Percentiles rank a stretch among this genome's conserved stretches.
Conservation (phyloP, 352 stramenopile genomes). For the Globisporangium takayamanum region DNA sequence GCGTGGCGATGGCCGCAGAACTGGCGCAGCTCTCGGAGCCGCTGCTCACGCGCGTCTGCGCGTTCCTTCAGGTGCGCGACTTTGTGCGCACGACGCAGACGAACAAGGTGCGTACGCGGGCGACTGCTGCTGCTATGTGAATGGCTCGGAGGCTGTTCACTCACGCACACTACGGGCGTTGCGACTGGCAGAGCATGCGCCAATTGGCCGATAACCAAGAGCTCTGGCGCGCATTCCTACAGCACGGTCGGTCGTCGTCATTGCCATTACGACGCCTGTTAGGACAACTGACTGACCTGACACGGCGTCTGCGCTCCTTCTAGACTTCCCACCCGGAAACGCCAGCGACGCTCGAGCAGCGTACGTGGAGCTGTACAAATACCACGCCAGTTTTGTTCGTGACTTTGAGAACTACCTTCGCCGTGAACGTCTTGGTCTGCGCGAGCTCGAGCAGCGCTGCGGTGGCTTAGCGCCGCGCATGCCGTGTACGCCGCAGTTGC, state of each 20-base stretch:
- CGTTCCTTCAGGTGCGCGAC: conserved; percentile 26
- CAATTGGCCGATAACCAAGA: conserved; percentile 7
- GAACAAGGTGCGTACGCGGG: conserved; percentile 22
- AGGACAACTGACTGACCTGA: not conserved
- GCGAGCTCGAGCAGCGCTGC: too few species aligned
- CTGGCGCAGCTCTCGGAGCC: conserved; percentile 30
- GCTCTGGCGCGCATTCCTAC: conserved; percentile 28
- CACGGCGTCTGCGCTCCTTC: not conserved
- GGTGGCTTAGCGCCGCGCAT: too few species aligned
- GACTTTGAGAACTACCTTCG: not conserved
- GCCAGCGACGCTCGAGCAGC: not conserved
- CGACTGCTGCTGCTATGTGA: not conserved
- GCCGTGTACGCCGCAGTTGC: not conserved
- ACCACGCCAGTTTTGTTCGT: not conserved
- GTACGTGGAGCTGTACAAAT: not conserved
- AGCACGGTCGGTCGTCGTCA: conserved; percentile 14
- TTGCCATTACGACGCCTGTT: not conserved
- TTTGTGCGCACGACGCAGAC: conserved; percentile 27
- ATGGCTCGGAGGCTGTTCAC: not conserved
- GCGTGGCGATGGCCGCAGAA: conserved; percentile 23
- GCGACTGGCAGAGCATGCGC: conserved; percentile 2
- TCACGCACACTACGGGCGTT: too few species aligned
- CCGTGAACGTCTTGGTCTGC: not conserved
- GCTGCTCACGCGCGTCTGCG: conserved; percentile 19
- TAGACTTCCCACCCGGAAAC: not conserved